phyloP scores from a whole-genome alignment of 2,329 filamentous ascomycete genomes.

The Ilyonectria destructans region DNA sequence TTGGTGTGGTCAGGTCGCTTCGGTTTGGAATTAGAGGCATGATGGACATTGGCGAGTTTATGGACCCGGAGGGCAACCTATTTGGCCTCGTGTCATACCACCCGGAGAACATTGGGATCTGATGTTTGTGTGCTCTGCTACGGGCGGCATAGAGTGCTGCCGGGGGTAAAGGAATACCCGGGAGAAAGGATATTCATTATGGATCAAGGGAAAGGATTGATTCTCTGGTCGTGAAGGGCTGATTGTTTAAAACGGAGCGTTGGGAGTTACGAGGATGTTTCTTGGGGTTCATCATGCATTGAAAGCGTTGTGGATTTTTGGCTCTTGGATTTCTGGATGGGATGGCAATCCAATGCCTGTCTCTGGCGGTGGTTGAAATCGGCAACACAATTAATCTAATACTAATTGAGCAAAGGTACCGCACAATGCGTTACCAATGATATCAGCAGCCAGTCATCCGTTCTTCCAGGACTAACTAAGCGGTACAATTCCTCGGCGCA shows the following conservation, averaged over 20 bases:
- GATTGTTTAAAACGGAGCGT: constrained; percentile 24
- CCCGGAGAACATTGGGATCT: constrained; percentile 34
- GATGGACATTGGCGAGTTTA: constrained; percentile 48
- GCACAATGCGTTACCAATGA: not conserved
- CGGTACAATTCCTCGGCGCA: not conserved
- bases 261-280: constrained; percentile 17
- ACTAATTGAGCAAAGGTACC: not conserved
- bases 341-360: not conserved
- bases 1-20: constrained; percentile 42
- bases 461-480: not conserved
- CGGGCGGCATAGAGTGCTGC: constrained; percentile 5
- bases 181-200: constrained; percentile 20
- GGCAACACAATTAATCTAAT: not conserved
- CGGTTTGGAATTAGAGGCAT: constrained; percentile 47
- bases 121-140: constrained; percentile 5
- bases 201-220: constrained; percentile 1
- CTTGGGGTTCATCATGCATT: not conserved
- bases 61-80: constrained; percentile 48
- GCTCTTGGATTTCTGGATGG: not conserved
- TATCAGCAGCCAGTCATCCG: not conserved
- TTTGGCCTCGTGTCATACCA: constrained; percentile 46
- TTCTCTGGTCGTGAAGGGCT: constrained; percentile 7
- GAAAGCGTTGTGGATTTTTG: constrained; percentile 5
- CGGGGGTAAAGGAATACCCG: constrained; percentile 48
- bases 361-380: not conserved